phyloP scores from a whole-genome alignment of 495 filamentous ascomycete species.

The Aspergillus hancockii region DNA sequence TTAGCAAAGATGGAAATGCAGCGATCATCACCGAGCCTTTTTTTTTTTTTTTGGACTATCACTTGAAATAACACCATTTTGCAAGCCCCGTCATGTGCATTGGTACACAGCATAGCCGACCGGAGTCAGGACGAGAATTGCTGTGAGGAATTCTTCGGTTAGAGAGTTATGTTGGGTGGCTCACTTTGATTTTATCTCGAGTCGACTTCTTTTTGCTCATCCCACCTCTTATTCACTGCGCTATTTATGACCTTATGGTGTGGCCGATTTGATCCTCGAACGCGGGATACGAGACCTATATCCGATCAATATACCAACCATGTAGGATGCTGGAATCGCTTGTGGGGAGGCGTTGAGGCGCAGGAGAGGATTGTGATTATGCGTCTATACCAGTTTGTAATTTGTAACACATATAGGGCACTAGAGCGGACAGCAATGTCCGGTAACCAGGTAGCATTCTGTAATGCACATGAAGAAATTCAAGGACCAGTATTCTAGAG shows the following conservation, averaged over 20 bases:
- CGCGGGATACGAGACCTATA: background rate
- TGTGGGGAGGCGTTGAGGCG: slow-evolving; percentile 3
- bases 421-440: background rate
- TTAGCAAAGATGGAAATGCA: background rate
- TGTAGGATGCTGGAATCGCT: slow-evolving; percentile 3
- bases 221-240: background rate
- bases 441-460: background rate
- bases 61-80: too few species aligned
- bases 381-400: background rate
- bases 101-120: background rate
- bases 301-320: slow-evolving; percentile 2
- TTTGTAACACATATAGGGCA: background rate
- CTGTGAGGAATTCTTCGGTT: background rate
- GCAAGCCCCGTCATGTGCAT: background rate
- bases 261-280: background rate
- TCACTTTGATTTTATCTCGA: background rate
- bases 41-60: background rate
- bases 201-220: background rate
- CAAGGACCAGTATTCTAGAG: too few species aligned
- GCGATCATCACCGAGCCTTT: background rate
- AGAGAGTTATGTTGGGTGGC: background rate
- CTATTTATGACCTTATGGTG: background rate
- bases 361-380: background rate
- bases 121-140: background rate
- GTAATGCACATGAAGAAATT: background rate